These are phyloP conservation scores for Diaporthe helianthi DNA, from an alignment of 2,329 filamentous ascomycete genomes.

Conservation along the genomic window DNA sequence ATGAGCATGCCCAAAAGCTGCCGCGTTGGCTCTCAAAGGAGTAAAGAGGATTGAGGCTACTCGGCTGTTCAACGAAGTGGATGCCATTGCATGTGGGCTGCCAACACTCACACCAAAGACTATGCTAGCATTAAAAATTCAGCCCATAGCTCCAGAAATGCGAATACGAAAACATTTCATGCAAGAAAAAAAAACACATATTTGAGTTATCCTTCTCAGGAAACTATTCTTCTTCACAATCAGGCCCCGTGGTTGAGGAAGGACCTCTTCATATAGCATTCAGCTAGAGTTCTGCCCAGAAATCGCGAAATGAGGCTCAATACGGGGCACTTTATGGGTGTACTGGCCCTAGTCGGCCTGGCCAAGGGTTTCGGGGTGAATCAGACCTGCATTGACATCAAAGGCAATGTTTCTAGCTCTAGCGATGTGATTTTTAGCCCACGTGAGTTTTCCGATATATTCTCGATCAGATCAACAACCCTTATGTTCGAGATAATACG, in stretches of 20 bases:
- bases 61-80: neutral
- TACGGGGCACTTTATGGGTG: neutral
- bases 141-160: too few species aligned
- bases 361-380: neutral
- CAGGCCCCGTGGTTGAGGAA: neutral
- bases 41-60: neutral
- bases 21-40: neutral
- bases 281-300: neutral
- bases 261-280: neutral
- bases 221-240: too few species aligned
- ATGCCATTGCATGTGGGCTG: neutral
- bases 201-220: neutral
- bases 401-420: conserved; percentile 12
- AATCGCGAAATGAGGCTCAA: neutral
- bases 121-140: neutral
- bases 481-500: accelerated
- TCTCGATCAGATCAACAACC: neutral
- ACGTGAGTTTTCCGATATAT: neutral
- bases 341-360: neutral
- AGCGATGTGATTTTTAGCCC: neutral
- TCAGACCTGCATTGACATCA: conserved; percentile 11
- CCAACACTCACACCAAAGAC: neutral
- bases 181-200: too few species aligned
- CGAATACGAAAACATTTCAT: too few species aligned
- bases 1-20: neutral